Evolutionary conservation across 2,329 filamentous ascomycete species (phyloP), one percentile per base, ranked within the genome.

Genomic region (Ceratocystis cubensis): DNA sequence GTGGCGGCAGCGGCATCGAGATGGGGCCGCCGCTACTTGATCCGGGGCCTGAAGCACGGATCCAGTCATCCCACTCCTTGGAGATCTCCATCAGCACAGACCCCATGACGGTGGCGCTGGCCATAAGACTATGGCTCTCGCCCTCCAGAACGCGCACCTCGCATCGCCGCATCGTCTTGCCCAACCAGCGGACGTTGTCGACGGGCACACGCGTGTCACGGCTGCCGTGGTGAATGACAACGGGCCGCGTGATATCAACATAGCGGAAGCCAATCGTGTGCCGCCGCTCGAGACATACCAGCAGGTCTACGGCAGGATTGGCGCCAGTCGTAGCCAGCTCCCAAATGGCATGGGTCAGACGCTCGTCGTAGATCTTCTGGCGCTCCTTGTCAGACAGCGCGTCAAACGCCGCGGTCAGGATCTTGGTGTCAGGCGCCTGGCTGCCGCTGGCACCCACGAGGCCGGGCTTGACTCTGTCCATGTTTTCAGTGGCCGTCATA

Each of bases 231-330:
- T 96, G 93, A 70, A 99, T 96, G 28, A 96, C 88, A 0, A 97
- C 89, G 0, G 90, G 84, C 7, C 91, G 84, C 5, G 88, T 95
- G 70, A 99, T 96, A 73, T 99, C 94, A 20, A 96, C 93, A 73
- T 99, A 99, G 63, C 92, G 86, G 77, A 99, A 99, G 0, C 94
- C 94, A 71, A 99, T 96, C 0, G 89, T 86, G 72, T 96, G 91
- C 33, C 89, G 84, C 25, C 94, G 85, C 75, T 99, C 94, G 1
- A 99, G 81, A 73, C 94, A 99, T 5, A 96, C 89, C 0, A 99
- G 80, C 20, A 99, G 78, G 75, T 99, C 94, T 0, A 96, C 90
- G 0, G 94, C 93, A 0, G 94, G 94, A 73, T 99, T 97, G 1
- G 92, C 91, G 63, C 92, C 88, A 0, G 87, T 88, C 0, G 93